Conservation (phyloP, 441 rosid species). For the Euphorbia schlechtendalii region DNA sequence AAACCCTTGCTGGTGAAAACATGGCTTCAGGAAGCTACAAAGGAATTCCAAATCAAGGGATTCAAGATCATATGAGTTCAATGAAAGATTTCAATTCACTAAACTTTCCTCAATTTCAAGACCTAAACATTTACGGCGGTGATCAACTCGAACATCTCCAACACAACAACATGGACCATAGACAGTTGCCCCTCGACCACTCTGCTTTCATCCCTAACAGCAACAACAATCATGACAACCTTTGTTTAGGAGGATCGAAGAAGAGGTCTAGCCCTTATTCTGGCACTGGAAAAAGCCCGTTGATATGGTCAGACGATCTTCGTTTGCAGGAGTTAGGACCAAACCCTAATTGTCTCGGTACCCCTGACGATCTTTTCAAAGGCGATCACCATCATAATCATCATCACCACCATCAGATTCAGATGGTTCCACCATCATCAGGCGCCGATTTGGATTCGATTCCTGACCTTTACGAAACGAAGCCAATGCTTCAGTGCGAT, state of each 20-base stretch:
- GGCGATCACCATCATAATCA: conserved; percentile 41
- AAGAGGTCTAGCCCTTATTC: conserved; percentile 51
- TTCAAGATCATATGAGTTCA: conserved; percentile 28
- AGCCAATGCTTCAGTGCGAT: conserved; percentile 54
- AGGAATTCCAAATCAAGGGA: conserved; percentile 38
- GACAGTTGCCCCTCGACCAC: conserved; percentile 34
- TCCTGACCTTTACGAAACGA: conserved; percentile 61
- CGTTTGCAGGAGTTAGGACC: conserved; percentile 48
- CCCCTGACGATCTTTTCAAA: conserved; percentile 39
- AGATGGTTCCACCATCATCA: conserved; percentile 37
- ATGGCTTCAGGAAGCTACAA: conserved; percentile 44
- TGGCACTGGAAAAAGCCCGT: conserved; percentile 46
- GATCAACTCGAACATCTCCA: conserved; percentile 44
- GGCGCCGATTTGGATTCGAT: conserved; percentile 49
- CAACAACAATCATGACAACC: conserved; percentile 23
- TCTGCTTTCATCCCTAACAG: conserved; percentile 34
- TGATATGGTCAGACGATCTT: conserved; percentile 78
- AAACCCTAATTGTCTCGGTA: conserved; percentile 33
- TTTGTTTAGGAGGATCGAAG: conserved; percentile 52
- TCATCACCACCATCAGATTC: conserved; percentile 37
- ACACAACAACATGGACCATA: conserved; percentile 47
- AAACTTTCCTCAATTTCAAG: conserved; percentile 75
- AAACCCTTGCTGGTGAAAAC: conserved; percentile 76
- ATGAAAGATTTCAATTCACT: conserved; percentile 43
- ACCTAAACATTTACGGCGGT: conserved; percentile 79